phyloP scores from a whole-genome alignment of 306 rosid genomes.

The Acacia confusa region DNA sequence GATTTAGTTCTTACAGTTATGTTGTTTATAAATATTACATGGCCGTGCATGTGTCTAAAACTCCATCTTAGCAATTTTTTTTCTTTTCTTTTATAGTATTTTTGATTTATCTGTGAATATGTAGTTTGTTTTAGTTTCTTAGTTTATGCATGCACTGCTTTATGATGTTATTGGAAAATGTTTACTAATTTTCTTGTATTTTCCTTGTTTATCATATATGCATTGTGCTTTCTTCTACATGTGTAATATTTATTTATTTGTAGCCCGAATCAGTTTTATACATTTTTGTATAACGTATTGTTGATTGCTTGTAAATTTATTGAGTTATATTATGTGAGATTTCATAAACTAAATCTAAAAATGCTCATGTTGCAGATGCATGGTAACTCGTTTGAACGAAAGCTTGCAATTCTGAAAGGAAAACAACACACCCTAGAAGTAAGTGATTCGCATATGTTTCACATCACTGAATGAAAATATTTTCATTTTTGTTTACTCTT shows the following conservation, averaged over 20 bases:
- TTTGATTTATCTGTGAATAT: neutral
- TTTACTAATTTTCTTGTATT: neutral
- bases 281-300: neutral
- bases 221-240: neutral
- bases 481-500: neutral
- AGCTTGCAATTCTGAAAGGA: slow-evolving; percentile 84
- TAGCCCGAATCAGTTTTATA: neutral
- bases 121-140: neutral
- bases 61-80: neutral
- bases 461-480: neutral
- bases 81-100: neutral
- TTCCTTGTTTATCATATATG: neutral
- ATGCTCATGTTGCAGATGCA: slow-evolving; percentile 58
- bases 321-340: neutral
- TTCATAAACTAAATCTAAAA: slow-evolving; percentile 23
- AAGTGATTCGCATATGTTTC: slow-evolving; percentile 32
- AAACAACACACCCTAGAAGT: slow-evolving; percentile 58
- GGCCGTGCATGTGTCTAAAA: neutral
- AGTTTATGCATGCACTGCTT: neutral
- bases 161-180: neutral
- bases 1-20: neutral
- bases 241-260: neutral
- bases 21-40: neutral
- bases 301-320: neutral
- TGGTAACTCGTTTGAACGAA: slow-evolving; percentile 94